phyloP scores from a whole-genome alignment of 164 flowering plant species.

The Annona squamosa region DNA sequence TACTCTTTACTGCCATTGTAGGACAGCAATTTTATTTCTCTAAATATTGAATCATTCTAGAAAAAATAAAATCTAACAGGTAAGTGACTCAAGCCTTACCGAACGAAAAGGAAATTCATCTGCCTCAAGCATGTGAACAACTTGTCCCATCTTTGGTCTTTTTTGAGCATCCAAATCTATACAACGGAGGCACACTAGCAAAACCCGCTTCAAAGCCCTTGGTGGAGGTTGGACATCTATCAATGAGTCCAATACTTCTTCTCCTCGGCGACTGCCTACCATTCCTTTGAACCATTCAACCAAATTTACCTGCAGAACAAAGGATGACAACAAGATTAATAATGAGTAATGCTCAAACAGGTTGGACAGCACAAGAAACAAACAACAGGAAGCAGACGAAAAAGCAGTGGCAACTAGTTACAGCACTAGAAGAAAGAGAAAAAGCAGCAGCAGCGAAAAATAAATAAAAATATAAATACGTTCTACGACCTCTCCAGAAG shows the following conservation, averaged over 20 bases:
- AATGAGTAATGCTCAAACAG: too few species aligned
- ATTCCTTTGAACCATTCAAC: slow-evolving; percentile 88
- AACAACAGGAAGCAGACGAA: not conserved
- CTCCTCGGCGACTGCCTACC: slow-evolving; percentile 64
- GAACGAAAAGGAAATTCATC: slow-evolving; percentile 73
- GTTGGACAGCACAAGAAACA: too few species aligned
- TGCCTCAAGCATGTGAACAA: slow-evolving; percentile 92
- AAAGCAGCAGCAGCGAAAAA: not conserved
- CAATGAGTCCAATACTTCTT: slow-evolving; percentile 65
- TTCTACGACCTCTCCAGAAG: slow-evolving; percentile 62
- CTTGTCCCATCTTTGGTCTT: slow-evolving; percentile 89
- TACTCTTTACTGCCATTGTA: not conserved
- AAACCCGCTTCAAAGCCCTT: slow-evolving; percentile 57
- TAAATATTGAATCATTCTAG: not conserved
- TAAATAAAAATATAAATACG: not conserved
- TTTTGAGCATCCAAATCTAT: slow-evolving; percentile 65
- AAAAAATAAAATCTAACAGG: not conserved
- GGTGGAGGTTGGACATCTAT: slow-evolving; percentile 55
- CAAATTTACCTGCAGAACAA: slow-evolving; percentile 59
- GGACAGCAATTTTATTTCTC: not conserved
- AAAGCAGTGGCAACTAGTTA: not conserved
- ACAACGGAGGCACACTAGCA: slow-evolving; percentile 82
- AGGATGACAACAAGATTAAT: not conserved
- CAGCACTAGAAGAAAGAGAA: too few species aligned
- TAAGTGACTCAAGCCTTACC: slow-evolving; percentile 34